Base-by-base conservation (phyloP, 2,329 filamentous ascomycete species). In the Colletotrichum sublineola region DNA sequence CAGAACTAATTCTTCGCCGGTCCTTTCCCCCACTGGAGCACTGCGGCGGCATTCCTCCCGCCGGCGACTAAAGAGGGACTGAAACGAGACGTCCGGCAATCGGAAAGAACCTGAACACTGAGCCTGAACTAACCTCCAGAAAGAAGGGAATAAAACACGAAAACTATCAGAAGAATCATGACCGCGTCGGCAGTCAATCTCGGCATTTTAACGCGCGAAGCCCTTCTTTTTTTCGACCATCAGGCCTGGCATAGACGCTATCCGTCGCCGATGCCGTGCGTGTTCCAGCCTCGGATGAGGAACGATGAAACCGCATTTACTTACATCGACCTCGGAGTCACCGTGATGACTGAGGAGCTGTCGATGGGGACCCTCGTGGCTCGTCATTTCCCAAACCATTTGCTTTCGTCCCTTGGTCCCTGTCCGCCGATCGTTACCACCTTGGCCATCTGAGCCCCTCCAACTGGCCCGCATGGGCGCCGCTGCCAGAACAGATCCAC, bases 301-400 rank as follows among this genome's bases (percentile, higher is more conserved):
- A 33, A 61, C 20, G 36, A 63, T 66, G 48, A 52, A 52, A 52
- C 48, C 48, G 48, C 48, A 52, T 18, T 2, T 31, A 52, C 38
- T 1, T n/a, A 48, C 46, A 69, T 64, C 60, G 46, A 48, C 38
- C 61, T 73, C 71, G 71, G 71, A 70, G 71, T 73, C 71, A 73
- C 71, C 71, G 71, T 73, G 62, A 72, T 72, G 69, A 72, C 53
- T 58, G 69, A 72, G 71, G 67, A 73, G 55, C 61, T 62, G 40
- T n/a, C 40, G 42, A 73, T 67, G 71, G 67, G 29, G 36, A 48
- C 46, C 24, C 48, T 42, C 67, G 50, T 73, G 66, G 67, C 29
- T 67, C 42, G 44, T 71, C 71, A 71, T 73, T 67, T 71, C 67
- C 70, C 71, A 68, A 33, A 50, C 56, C 11, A 63, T 40, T 40